Base-by-base conservation (phyloP, 805 yeast species). In the Wickerhamomyces kurtzmanii region DNA sequence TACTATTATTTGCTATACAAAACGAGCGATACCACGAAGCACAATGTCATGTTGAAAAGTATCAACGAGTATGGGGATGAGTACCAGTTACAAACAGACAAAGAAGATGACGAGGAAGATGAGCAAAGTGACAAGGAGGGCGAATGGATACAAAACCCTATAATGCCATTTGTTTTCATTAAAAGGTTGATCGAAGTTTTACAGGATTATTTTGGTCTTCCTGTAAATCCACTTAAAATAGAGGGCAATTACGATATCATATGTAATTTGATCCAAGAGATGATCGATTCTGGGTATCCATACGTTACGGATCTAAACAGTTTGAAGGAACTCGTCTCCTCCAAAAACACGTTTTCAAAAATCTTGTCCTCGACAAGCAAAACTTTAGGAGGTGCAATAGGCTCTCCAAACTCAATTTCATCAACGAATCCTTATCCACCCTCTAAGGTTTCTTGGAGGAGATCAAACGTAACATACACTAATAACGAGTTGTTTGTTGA, bases 401-500 rank as follows among this genome's bases (percentile, higher is more conserved):
- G 26, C 16, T 24, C 25, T 6, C 13, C 32, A 17, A 45, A 27
- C 36, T 45, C 19, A 46, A 59, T 11, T 29, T 45, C 39, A 17
- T 27, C 47, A 5, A 29, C 26, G 30, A 35, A 27, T 41, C 39
- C 29, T 32, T 45, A 2, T 30, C 43, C 15, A 28, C 39, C n/a
- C 40, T 51, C 20, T 26, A 45, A 46, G 16, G 55, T 59, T 7
- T 94, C 95, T 2, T 89, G 97, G 97, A 68, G 97, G 42, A 62
- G 71, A 26, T 47, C 75, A 5, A 68, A 73, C 37, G 78, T 81
- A n/a, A 69, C 66, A 38, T 74, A 83, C 48, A 66, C 83, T 4
- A 75, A 75, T 38, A 85, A 89, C 51, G 97, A 89, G 52, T 63
- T 89, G 52, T 85, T 76, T 48, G 79, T 89, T 7, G 97, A 91